These are phyloP conservation scores for Cladosporium sp. DNA, from an alignment of 2,329 filamentous ascomycete species.

Conservation along the genomic window DNA sequence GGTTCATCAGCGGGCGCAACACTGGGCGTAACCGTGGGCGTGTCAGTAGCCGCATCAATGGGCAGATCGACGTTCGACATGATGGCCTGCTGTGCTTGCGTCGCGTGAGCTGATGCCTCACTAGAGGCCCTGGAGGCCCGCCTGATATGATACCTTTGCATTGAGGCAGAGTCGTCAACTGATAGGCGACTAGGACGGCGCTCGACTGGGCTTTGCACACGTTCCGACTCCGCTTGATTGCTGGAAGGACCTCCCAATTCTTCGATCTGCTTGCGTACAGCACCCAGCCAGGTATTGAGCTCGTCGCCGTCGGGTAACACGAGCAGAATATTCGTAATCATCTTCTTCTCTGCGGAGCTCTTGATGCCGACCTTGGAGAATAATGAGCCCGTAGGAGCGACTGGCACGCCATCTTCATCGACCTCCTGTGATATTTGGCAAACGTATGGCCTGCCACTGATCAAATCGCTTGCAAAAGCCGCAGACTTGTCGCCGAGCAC, in stretches of 20 bases:
- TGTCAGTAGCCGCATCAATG: background rate
- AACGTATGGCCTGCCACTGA: constrained; percentile 79
- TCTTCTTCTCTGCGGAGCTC: constrained; percentile 30
- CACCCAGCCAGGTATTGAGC: constrained; percentile 74
- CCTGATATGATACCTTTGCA: constrained; percentile 15
- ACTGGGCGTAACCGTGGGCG: background rate
- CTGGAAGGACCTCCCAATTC: constrained; percentile 53
- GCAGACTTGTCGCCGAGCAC: constrained; percentile 73
- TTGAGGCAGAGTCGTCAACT: background rate
- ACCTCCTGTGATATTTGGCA: constrained; percentile 70
- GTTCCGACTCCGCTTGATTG: background rate
- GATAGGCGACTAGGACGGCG: background rate
- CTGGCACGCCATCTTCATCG: constrained; percentile 56
- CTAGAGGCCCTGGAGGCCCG: background rate
- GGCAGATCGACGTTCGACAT: background rate
- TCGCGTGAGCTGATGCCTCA: background rate
- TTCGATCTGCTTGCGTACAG: constrained; percentile 69
- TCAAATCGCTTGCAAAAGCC: constrained; percentile 76
- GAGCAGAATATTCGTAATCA: constrained; percentile 65
- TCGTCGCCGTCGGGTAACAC: constrained; percentile 71
- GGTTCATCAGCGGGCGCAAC: background rate
- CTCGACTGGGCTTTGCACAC: background rate
- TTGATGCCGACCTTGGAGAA: constrained; percentile 66
- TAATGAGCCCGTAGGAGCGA: constrained; percentile 58
- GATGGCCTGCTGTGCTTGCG: background rate